A percentile compares a stretch with the other conserved stretches of the same genome.
Evolutionary conservation across 2,329 filamentous ascomycete genomes (phyloP).

Genomic region (Hirsutella rhossiliensis): DNA sequence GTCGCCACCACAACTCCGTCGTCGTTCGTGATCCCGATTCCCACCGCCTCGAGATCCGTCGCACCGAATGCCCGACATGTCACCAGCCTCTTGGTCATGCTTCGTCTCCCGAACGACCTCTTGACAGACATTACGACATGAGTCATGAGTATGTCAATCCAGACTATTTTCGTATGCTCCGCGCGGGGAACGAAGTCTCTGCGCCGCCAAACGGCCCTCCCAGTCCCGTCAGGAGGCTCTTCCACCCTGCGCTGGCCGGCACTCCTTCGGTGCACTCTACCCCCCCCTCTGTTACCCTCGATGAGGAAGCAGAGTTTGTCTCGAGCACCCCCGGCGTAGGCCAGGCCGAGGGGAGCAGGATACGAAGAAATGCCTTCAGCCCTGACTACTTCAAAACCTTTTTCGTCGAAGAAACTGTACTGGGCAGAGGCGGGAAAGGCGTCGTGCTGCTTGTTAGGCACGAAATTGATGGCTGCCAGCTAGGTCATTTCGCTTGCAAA

Average conservation of each 20-base stretch:
- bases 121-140: constrained; percentile 27
- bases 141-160: constrained; percentile 66
- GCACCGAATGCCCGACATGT: constrained; percentile 80
- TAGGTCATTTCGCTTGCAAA: constrained; percentile 94
- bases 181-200: constrained; percentile 36
- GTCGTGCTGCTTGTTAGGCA: constrained; percentile 92
- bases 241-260: constrained; percentile 28
- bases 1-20: constrained; percentile 83
- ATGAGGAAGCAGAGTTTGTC: constrained; percentile 33
- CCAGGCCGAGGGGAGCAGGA: constrained; percentile 49
- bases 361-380: constrained; percentile 77
- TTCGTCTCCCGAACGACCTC: constrained; percentile 35
- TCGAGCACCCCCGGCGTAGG: constrained; percentile 37
- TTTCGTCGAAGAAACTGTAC: constrained; percentile 76
- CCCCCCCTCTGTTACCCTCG: constrained; percentile 10
- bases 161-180: constrained; percentile 91
- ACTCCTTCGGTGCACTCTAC: constrained; percentile 5
- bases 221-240: constrained; percentile 42
- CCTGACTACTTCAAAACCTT: constrained; percentile 88
- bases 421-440: constrained; percentile 86
- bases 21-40: constrained; percentile 84
- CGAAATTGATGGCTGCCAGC: constrained; percentile 73
- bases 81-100: constrained; percentile 52
- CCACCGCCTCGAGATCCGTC: constrained; percentile 72
- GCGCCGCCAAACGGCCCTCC: constrained; percentile 31